phyloP scores from a whole-genome alignment of 1,284 basidiomycete species.

The Stygiomarasmius scandens region DNA sequence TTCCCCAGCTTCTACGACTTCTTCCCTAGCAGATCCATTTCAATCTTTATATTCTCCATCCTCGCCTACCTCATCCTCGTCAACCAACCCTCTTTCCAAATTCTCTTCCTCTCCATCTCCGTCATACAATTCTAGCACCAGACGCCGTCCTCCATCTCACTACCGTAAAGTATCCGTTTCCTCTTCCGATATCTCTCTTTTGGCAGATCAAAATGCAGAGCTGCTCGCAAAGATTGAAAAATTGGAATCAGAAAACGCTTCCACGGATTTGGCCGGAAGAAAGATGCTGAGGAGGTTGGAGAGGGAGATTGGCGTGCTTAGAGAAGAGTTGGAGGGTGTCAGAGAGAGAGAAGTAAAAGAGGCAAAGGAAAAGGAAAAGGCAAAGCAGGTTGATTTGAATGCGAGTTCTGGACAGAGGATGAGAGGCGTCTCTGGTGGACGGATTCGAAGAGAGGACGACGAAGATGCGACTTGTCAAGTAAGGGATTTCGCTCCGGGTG shows the following conservation, averaged over 20 bases:
- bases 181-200: constrained; percentile 65
- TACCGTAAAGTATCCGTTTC: constrained; percentile 60
- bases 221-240: constrained; percentile 73
- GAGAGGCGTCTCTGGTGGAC: constrained; percentile 22
- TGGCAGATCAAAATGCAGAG: constrained; percentile 82
- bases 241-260: constrained; percentile 69
- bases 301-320: constrained; percentile 70
- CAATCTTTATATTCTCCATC: background rate
- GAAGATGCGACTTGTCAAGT: constrained; percentile 44
- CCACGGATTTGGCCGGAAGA: constrained; percentile 68
- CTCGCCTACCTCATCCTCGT: background rate
- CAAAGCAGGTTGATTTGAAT: constrained; percentile 32
- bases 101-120: background rate
- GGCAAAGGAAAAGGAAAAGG: constrained; percentile 36
- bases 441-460: constrained; percentile 61
- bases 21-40: background rate
- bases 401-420: background rate
- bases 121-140: background rate
- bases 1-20: constrained; percentile 31
- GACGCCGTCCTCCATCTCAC: background rate
- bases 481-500: constrained; percentile 66
- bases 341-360: constrained; percentile 61
- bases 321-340: constrained; percentile 73
- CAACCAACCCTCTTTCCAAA: background rate
- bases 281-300: constrained; percentile 73